These are phyloP conservation scores for Yamadazyma akitaensis DNA, from an alignment of 805 yeast genomes.

Conservation along the genomic window DNA sequence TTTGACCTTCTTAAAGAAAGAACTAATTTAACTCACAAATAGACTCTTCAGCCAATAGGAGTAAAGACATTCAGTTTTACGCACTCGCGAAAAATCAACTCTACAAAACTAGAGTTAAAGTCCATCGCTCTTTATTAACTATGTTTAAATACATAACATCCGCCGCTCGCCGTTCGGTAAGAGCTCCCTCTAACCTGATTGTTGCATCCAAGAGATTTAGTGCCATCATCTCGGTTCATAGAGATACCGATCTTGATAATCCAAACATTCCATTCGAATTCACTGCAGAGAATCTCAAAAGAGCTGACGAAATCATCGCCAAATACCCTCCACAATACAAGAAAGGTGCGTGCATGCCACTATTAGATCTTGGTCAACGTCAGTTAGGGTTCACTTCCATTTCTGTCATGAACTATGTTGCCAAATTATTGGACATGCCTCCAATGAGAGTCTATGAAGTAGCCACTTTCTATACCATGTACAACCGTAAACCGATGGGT, in stretches of 20 bases:
- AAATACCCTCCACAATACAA: conserved; percentile 85
- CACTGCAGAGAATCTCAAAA: conserved; percentile 54
- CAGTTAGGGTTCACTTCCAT: conserved; percentile 84
- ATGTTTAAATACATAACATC: conserved; percentile 6
- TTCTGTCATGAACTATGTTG: conserved; percentile 87
- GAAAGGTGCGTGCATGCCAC: conserved; percentile 85
- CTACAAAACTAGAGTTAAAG: neutral
- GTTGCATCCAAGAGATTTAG: conserved; percentile 28
- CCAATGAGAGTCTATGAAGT: conserved; percentile 94
- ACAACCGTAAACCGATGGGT: conserved; percentile 82
- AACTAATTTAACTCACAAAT: neutral
- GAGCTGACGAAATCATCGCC: conserved; percentile 71
- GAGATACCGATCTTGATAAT: conserved; percentile 68
- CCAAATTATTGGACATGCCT: conserved; percentile 79
- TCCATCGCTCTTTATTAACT: neutral
- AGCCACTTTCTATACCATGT: conserved; percentile 91
- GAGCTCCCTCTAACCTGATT: neutral
- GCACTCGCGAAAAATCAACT: conserved; percentile 10
- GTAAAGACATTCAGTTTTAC: conserved; percentile 12
- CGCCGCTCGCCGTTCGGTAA: conserved; percentile 1
- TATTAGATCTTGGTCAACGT: conserved; percentile 82
- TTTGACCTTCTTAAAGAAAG: no score
- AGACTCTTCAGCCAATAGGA: conserved; percentile 12
- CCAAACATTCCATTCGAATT: conserved; percentile 70
- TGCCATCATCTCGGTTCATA: conserved; percentile 58